Base-by-base conservation (phyloP, 2,329 filamentous ascomycete genomes). In the Cylindrodendrum hubeiense region DNA sequence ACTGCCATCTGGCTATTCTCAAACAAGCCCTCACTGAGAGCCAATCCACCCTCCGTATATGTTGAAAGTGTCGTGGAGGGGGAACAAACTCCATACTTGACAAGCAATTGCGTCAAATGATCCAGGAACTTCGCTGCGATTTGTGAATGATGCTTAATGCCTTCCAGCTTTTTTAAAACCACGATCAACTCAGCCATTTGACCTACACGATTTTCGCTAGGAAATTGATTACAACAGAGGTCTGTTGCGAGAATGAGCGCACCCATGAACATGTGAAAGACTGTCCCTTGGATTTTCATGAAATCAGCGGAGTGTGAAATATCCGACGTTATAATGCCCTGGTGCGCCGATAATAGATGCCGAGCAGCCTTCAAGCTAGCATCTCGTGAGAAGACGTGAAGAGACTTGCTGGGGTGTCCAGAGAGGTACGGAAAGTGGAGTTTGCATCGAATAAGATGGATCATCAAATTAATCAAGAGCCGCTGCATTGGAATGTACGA, bases 211-310 rank as follows among this genome's bases (percentile, higher is more conserved):
- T 22, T 19, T 22, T 44, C 10, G 19, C 41, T 10, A 13, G 5
- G 12, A 44, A 19, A n/a, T n/a, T 28, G 44, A 2, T 49, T 49
- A 19, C 44, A 49, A 13, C 44, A 49, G 22, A 49, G 44, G 10
- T 49, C 44, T 7, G 22, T 49, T 4, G 44, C 22, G 13, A 49
- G 17, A 30, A 49, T 28, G 21, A 49, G 44, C 3, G 44, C 44
- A 17, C 44, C 44, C 5, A 49, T 49, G 22, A 49, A 49, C 44
- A 49, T 49, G 44, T 49, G 44, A 30, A 17, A 49, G 2, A 49
- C 12, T 19, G 44, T 49, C 5, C 44, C 44, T 30, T 49, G 44
- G 44, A 49, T 49, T 17, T 49, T 49, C 44, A 49, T 49, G 44
- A 49, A 49, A 19, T 49, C 44, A 19, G 44, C 44, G 7, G 44